phyloP scores from a whole-genome alignment of 176 grass and related monocot genomes.

The Saccharum spontaneum region DNA sequence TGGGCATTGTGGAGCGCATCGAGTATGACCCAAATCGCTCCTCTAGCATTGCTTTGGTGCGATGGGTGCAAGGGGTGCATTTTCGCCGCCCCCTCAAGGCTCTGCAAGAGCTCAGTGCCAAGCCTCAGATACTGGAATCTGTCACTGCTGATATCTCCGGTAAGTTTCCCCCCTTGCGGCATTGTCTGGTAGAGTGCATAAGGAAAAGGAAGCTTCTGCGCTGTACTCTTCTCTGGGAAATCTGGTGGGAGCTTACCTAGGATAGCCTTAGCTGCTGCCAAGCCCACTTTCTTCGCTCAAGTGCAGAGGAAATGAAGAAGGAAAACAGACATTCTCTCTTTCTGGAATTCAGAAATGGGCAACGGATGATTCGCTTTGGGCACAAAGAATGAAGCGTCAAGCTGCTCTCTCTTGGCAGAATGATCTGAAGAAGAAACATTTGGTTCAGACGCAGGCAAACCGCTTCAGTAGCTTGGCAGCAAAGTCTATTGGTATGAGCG shows the following conservation, averaged over 20 bases:
- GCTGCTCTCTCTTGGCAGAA: too few species aligned
- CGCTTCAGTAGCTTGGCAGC: too few species aligned
- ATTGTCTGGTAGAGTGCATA: neutral
- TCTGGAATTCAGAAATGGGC: neutral
- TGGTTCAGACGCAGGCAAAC: too few species aligned
- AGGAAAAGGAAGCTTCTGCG: neutral
- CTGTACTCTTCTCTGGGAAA: neutral
- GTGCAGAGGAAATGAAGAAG: too few species aligned
- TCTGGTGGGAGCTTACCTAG: neutral
- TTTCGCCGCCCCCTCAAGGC: neutral
- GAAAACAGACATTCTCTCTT: too few species aligned
- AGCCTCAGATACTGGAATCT: neutral
- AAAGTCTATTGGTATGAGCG: too few species aligned
- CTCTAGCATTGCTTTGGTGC: neutral
- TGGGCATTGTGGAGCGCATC: neutral
- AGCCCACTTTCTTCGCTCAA: too few species aligned
- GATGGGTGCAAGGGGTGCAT: neutral
- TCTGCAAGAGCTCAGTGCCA: neutral
- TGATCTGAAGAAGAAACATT: too few species aligned
- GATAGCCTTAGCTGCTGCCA: neutral
- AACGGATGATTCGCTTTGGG: neutral
- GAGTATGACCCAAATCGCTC: neutral
- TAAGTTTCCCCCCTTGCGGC: neutral
- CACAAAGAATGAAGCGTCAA: neutral
- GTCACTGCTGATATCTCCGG: neutral